These are phyloP conservation scores for Peronospora belbahrii DNA, from an alignment of 352 stramenopile species.

Conservation along the genomic window DNA sequence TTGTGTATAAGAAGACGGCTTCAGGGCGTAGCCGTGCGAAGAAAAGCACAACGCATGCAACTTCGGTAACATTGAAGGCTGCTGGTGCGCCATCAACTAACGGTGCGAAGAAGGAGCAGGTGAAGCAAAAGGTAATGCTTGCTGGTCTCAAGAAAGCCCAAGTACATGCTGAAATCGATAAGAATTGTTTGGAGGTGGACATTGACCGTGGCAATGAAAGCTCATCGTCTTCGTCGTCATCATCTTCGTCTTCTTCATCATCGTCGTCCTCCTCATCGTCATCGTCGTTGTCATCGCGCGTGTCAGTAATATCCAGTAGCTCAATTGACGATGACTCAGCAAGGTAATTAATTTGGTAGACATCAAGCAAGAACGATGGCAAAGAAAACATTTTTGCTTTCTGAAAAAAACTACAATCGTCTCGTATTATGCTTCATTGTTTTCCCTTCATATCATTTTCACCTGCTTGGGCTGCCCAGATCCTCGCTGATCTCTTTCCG, in stretches of 20 bases:
- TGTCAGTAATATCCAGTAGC: conserved; percentile 40
- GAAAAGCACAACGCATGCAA: conserved; percentile 4
- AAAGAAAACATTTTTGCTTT: conserved; percentile 8
- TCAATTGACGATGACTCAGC: conserved; percentile 35
- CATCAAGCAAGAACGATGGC: neutral
- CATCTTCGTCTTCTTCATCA: conserved; percentile 37
- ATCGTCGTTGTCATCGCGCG: conserved; percentile 32
- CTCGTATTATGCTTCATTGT: neutral
- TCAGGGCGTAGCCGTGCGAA: conserved; percentile 5
- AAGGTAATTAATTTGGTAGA: neutral
- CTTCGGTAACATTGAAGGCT: conserved; percentile 1
- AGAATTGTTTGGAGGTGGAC: conserved; percentile 16
- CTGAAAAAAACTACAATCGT: conserved; percentile 5
- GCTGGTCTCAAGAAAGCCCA: conserved; percentile 9
- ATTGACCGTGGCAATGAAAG: conserved; percentile 42
- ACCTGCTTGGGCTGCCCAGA: conserved; percentile 25
- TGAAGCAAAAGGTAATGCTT: conserved; percentile 6
- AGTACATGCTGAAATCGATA: conserved; percentile 14
- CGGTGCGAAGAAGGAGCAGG: conserved; percentile 1
- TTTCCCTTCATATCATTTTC: conserved; percentile 3
- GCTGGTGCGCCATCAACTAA: conserved; percentile 6
- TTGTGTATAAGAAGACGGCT: conserved; percentile 11
- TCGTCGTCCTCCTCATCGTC: conserved; percentile 37
- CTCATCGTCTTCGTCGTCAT: conserved; percentile 38
- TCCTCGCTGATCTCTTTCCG: conserved; percentile 36